Evolutionary conservation across 176 grass and related monocot genomes (phyloP).

Genomic region (Phragmites australis): DNA sequence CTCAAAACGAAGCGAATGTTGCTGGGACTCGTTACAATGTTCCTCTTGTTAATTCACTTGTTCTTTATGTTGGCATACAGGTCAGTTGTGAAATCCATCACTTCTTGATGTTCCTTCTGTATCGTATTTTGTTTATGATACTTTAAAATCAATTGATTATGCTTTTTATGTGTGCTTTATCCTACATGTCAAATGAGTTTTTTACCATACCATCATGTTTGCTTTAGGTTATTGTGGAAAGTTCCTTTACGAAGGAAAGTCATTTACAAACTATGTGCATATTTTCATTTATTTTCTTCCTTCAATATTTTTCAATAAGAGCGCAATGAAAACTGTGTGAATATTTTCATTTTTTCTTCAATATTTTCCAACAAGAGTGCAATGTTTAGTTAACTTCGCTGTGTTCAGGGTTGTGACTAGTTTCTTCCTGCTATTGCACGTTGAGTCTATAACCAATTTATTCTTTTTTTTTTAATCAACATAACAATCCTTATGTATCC

Average conservation of each 20-base stretch:
- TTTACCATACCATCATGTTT: not conserved
- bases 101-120: not conserved
- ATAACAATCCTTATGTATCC: not conserved
- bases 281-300: not conserved
- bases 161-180: not conserved
- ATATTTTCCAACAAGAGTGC: not conserved
- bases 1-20: slow-evolving; percentile 65
- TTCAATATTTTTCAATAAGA: not conserved
- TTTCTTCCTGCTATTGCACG: not conserved
- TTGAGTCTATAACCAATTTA: not conserved
- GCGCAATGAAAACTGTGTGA: not conserved
- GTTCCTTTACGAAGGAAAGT: not conserved
- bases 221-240: not conserved
- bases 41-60: slow-evolving; percentile 88
- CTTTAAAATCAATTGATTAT: not conserved
- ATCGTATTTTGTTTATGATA: not conserved
- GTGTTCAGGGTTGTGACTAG: not conserved
- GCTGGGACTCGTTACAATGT: slow-evolving; percentile 90
- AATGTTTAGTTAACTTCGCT: not conserved
- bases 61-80: slow-evolving; percentile 94
- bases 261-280: not conserved
- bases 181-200: not conserved
- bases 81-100: slow-evolving; percentile 44
- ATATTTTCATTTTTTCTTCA: not conserved
- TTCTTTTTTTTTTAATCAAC: not conserved